Evolutionary conservation across 352 stramenopile species (phyloP).

Genomic region (Pythium volutum): DNA sequence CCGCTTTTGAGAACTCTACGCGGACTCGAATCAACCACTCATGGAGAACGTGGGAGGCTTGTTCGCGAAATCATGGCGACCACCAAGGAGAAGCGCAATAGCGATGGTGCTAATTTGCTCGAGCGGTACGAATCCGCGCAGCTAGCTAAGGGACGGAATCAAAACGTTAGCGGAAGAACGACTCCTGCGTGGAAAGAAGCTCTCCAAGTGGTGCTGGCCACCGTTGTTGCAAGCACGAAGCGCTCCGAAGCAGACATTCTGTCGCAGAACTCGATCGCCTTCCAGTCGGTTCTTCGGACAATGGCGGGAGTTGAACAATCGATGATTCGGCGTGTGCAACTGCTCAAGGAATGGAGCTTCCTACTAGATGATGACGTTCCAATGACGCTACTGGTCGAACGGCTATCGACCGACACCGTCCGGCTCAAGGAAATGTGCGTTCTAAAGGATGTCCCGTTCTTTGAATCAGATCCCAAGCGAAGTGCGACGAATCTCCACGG

Average conservation of each 20-base stretch:
- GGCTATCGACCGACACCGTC: constrained; percentile 45
- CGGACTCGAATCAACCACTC: background rate
- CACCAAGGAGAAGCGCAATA: background rate
- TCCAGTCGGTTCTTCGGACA: constrained; percentile 29
- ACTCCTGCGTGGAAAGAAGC: constrained; percentile 6
- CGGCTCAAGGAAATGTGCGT: constrained; percentile 48
- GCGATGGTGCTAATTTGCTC: background rate
- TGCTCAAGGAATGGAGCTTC: constrained; percentile 63
- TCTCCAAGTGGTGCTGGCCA: constrained; percentile 6
- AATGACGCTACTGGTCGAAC: constrained; percentile 49
- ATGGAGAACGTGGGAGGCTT: background rate
- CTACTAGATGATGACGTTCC: constrained; percentile 38
- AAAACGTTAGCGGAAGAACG: background rate
- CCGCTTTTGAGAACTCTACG: background rate
- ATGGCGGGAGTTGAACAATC: constrained; percentile 50
- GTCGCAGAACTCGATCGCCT: background rate
- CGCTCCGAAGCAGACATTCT: background rate
- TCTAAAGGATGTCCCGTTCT: constrained; percentile 39
- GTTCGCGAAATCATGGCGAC: constrained; percentile 5
- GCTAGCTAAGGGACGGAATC: background rate
- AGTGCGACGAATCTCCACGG: constrained; percentile 40
- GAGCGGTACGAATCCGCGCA: constrained; percentile 6
- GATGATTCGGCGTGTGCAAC: constrained; percentile 63
- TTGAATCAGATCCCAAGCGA: constrained; percentile 32
- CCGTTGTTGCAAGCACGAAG: background rate